Conservation (phyloP, 2,329 filamentous ascomycete species). For the Penicillium sp. region DNA sequence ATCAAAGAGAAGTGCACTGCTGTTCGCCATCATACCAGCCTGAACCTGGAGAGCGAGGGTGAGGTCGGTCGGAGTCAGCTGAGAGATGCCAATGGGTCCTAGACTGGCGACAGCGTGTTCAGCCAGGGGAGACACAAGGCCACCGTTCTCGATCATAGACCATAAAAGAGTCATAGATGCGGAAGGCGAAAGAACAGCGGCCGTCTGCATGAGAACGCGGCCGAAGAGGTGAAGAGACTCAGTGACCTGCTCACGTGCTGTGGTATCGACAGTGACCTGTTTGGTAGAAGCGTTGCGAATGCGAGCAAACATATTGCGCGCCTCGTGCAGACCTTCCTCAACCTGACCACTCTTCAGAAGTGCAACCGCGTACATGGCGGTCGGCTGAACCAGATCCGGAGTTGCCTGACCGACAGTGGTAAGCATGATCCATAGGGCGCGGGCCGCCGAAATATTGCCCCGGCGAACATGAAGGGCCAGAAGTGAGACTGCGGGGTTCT, state of each 20-base stretch:
- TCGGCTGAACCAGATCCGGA: conserved; percentile 74
- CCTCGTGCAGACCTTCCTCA: conserved; percentile 74
- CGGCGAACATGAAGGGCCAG: conserved; percentile 81
- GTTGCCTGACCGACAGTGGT: conserved; percentile 57
- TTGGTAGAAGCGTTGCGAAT: conserved; percentile 64
- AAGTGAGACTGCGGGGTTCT: conserved; percentile 69
- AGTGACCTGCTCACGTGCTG: conserved; percentile 76
- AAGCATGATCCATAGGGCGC: conserved; percentile 76
- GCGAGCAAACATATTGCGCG: conserved; percentile 81
- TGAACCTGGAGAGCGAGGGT: conserved; percentile 63
- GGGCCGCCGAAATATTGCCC: conserved; percentile 73
- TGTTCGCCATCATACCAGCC: conserved; percentile 45
- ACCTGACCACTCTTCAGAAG: conserved; percentile 82
- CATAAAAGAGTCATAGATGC: conserved; percentile 60
- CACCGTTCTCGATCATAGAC: conserved; percentile 65
- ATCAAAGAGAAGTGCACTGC: conserved; percentile 46
- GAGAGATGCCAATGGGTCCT: conserved; percentile 58
- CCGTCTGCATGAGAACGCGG: conserved; percentile 54
- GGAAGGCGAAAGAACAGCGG: conserved; percentile 51
- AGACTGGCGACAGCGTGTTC: conserved; percentile 61
- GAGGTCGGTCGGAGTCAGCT: conserved; percentile 52
- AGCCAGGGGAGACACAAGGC: conserved; percentile 58
- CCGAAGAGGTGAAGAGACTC: conserved; percentile 74
- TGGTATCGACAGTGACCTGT: conserved; percentile 48
- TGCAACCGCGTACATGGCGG: conserved; percentile 85